These are phyloP conservation scores for Aspergillus avenaceus DNA, from an alignment of 495 filamentous ascomycete species.

Conservation along the genomic window DNA sequence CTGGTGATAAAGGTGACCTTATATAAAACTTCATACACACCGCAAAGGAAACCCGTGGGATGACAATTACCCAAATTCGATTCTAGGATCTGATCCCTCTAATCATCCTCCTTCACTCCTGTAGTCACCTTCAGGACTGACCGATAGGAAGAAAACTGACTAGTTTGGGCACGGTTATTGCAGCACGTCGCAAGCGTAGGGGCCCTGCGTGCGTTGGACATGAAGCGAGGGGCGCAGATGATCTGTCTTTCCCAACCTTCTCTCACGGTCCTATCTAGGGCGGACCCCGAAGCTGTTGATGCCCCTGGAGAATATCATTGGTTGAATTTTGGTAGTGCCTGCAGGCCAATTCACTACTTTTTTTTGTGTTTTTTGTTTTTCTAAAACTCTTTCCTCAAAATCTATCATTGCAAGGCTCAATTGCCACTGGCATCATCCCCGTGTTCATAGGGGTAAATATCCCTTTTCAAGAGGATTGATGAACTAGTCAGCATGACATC, in stretches of 20 bases:
- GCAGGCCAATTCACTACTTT: not conserved
- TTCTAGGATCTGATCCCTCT: conserved; percentile 6
- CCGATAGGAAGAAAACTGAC: conserved; percentile 8
- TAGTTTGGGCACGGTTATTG: conserved; percentile 4
- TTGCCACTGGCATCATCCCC: not conserved
- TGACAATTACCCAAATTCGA: not conserved
- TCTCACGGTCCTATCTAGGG: not conserved
- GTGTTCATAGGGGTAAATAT: not conserved
- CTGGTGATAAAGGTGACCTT: not conserved
- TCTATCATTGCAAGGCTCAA: no score
- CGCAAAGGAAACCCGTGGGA: conserved; percentile 4
- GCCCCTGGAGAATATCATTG: not conserved
- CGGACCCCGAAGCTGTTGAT: not conserved
- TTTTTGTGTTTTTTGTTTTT: not conserved
- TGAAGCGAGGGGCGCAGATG: conserved; percentile 22
- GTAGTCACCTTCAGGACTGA: conserved; percentile 7
- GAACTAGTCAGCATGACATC: no score
- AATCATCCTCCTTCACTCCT: conserved; percentile 7
- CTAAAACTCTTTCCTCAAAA: no score
- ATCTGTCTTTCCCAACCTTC: conserved; percentile 10
- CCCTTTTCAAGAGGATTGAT: not conserved
- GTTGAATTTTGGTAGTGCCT: not conserved
- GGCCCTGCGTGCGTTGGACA: conserved; percentile 4
- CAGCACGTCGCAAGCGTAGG: conserved; percentile 1
- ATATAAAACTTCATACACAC: conserved; percentile 2